Percentiles rank a stretch among this genome's conserved stretches.
Evolutionary conservation across 1,284 basidiomycete genomes (phyloP).

Genomic region (Ceratobasidium sp.): DNA sequence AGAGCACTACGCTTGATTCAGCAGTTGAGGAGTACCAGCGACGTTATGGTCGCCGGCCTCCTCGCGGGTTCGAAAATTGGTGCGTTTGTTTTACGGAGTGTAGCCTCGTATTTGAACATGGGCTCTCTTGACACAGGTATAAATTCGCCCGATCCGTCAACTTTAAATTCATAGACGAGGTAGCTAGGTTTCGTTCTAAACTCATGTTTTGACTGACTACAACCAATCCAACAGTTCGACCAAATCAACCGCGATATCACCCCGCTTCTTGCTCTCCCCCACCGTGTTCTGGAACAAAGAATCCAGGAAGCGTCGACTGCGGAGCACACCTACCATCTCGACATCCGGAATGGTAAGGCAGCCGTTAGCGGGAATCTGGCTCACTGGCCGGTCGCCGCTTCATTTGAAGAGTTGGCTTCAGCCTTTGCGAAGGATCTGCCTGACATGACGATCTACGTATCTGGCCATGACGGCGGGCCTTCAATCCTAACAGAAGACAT

Average conservation of each 20-base stretch:
- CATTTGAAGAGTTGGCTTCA: slow-evolving; percentile 33
- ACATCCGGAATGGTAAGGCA: slow-evolving; percentile 49
- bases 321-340: slow-evolving; percentile 51
- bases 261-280: slow-evolving; percentile 53
- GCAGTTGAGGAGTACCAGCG: slow-evolving; percentile 62
- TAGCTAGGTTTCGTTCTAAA: neutral
- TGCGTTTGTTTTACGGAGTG: neutral
- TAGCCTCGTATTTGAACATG: neutral
- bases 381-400: slow-evolving; percentile 37
- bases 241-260: slow-evolving; percentile 52
- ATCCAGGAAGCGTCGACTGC: slow-evolving; percentile 48
- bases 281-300: slow-evolving; percentile 48
- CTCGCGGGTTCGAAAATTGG: slow-evolving; percentile 33
- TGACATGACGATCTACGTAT: slow-evolving; percentile 52
- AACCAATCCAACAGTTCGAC: slow-evolving; percentile 50
- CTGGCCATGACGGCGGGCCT: slow-evolving; percentile 58
- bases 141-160: slow-evolving; percentile 52
- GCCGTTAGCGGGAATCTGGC: slow-evolving; percentile 27
- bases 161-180: slow-evolving; percentile 55
- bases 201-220: neutral
- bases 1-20: slow-evolving; percentile 67
- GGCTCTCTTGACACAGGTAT: slow-evolving; percentile 50
- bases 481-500: slow-evolving; percentile 58
- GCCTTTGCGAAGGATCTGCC: slow-evolving; percentile 48
- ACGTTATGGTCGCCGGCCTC: slow-evolving; percentile 52